Evolutionary conservation across 352 stramenopile species (phyloP), one percentile per base, ranked within the genome.

Genomic region (Globisporangium perplexum): DNA sequence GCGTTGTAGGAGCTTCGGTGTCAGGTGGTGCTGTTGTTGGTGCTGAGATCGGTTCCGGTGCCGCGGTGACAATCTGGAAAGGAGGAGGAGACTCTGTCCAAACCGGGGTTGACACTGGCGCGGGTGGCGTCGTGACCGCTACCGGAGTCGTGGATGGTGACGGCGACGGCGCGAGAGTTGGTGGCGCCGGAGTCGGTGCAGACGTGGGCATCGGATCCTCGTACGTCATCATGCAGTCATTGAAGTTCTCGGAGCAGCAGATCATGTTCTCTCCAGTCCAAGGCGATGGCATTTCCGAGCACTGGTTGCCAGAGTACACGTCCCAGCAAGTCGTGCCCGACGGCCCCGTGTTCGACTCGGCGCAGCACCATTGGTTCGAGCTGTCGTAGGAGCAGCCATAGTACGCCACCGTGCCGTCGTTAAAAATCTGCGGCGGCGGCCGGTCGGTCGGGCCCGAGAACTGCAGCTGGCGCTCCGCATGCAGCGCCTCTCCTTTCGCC

Each of bases 211-310:
- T 74, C 15, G 59, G 33, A 3, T 49, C 41, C 47, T 74, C 43
- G 54, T 74, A 80, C 20, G 72, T 82, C 11, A 72, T 35, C 8
- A 54, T 52, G 35, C 74, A 86, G 12, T 70, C 55, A 18, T 47
- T 57, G 18, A 66, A 48, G 14, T 52, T 67, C 2, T 36, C 42
- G 8, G 64, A 62, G 47, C 74, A 86, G 44, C 74, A 86, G 57
- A 86, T 78, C 18, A 74, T 33, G 64, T 83, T 83, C 48, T 82
- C 63, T 14, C 66, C 57, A 53, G 63, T 69, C 72, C 72, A 83
- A 1, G 39, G 23, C 24, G 48, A 58, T 23, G 60, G 71, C 4
- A 72, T 54, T 28, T 83, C 62, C 6, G 38, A 58, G 53, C 70
- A 81, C 30, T 38, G 12, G 23, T 7, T 8, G 33, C 26, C 23